Evolutionary conservation across 2,329 filamentous ascomycete genomes (phyloP).

Genomic region (Colletotrichum sidae): DNA sequence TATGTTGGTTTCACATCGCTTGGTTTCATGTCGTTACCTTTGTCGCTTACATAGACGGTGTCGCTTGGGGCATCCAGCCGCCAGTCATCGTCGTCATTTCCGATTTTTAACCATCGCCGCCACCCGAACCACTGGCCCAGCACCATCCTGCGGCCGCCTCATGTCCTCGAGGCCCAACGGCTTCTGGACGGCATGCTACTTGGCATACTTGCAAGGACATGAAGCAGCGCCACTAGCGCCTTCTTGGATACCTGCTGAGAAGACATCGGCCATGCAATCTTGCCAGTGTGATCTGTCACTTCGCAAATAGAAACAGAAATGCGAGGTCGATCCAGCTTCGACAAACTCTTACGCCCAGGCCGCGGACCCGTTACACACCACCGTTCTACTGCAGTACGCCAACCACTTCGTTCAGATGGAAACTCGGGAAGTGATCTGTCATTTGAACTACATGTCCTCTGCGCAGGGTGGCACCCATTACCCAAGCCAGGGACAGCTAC

Average conservation of each 20-base stretch:
- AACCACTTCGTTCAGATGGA: conserved; percentile 5
- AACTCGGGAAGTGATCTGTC: conserved; percentile 23
- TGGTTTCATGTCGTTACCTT: conserved; percentile 25
- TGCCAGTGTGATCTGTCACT: conserved; percentile 30
- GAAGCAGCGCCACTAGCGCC: no score
- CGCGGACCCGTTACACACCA: no score
- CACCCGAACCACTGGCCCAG: not conserved
- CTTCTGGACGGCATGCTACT: conserved; percentile 3
- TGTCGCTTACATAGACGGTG: no score
- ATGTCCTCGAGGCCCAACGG: conserved; percentile 1
- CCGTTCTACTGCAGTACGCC: no score
- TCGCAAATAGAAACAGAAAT: conserved; percentile 15
- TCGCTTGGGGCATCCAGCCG: not conserved
- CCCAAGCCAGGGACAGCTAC: conserved; percentile 4
- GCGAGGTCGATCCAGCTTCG: conserved; percentile 25
- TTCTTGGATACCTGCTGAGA: not conserved
- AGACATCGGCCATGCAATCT: conserved; percentile 4
- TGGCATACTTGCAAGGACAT: no score
- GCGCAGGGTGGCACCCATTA: not conserved
- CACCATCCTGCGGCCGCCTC: not conserved
- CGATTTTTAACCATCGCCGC: conserved; percentile 14
- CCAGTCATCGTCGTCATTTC: conserved; percentile 23
- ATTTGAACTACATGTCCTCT: conserved; percentile 18
- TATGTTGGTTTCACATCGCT: conserved; percentile 14
- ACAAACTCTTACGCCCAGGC: no score